Evolutionary conservation across 768 basidiomycete genomes (phyloP).

Genomic region (Trametes sanguinea): DNA sequence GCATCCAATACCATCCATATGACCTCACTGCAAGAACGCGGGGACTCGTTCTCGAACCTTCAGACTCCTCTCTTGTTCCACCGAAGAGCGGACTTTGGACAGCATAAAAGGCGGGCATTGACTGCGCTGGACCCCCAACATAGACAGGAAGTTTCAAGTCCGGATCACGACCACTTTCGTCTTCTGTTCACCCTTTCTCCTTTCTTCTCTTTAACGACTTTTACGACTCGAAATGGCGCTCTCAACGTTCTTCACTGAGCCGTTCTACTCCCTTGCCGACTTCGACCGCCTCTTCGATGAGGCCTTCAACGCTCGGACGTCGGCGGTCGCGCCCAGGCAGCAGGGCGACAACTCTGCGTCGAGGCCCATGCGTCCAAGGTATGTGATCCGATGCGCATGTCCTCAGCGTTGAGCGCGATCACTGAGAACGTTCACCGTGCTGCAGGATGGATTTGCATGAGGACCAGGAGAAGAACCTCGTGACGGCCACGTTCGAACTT

Average conservation of each 20-base stretch:
- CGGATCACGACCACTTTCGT: constrained; percentile 20
- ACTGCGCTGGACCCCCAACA: constrained; percentile 1
- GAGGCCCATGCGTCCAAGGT: constrained; percentile 27
- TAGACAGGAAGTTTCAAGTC: constrained; percentile 21
- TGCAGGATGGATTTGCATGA: constrained; percentile 57
- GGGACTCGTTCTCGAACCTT: constrained; percentile 3
- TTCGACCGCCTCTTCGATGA: constrained; percentile 49
- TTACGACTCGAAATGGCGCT: constrained; percentile 35
- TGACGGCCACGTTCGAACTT: constrained; percentile 59
- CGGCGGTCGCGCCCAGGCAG: constrained; percentile 3
- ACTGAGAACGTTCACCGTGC: background rate
- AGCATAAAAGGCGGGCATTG: background rate
- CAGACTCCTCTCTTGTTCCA: background rate
- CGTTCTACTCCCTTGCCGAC: constrained; percentile 41
- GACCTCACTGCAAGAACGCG: background rate
- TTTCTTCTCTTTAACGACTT: constrained; percentile 16
- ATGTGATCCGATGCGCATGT: background rate
- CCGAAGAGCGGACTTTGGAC: background rate
- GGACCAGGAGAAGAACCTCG: constrained; percentile 43
- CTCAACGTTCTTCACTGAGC: constrained; percentile 44
- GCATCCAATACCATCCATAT: background rate
- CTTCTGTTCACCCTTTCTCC: constrained; percentile 6
- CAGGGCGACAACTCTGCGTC: constrained; percentile 7
- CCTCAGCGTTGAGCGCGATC: background rate
- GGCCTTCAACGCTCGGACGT: constrained; percentile 32